Evolutionary conservation across 352 stramenopile species (phyloP).

Genomic region (Thraustochytrium striatum): DNA sequence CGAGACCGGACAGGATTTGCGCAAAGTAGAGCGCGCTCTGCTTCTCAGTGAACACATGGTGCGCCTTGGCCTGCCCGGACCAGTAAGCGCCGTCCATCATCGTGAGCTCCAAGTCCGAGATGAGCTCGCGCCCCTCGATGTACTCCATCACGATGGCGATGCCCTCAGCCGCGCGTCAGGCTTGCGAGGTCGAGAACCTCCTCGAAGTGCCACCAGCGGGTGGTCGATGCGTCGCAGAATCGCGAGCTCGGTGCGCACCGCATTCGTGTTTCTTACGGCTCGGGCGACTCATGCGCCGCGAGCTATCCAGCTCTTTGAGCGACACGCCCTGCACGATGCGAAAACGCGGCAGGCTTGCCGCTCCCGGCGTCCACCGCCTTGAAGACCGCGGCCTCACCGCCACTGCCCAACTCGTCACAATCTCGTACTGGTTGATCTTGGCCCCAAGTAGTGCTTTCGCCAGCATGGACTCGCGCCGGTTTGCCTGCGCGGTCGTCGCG

Average conservation of each 20-base stretch:
- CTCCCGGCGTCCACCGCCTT: too few species aligned
- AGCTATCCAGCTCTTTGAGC: too few species aligned
- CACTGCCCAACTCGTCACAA: too few species aligned
- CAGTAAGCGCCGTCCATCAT: slow-evolving; percentile 7
- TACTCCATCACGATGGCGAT: slow-evolving; percentile 28
- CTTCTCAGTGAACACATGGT: not conserved
- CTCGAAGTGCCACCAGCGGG: not conserved
- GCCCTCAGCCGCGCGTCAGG: not conserved
- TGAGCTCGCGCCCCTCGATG: not conserved
- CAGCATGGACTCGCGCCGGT: too few species aligned
- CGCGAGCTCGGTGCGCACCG: slow-evolving; percentile 8
- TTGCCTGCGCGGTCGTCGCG: too few species aligned
- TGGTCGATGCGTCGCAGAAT: slow-evolving; percentile 7
- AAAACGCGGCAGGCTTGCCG: too few species aligned
- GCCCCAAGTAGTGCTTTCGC: too few species aligned
- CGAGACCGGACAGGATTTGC: slow-evolving; percentile 13
- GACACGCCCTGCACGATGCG: too few species aligned
- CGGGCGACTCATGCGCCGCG: too few species aligned
- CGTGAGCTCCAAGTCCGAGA: slow-evolving; percentile 2
- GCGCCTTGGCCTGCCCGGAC: not conserved
- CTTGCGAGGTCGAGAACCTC: slow-evolving; percentile 4
- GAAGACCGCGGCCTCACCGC: too few species aligned
- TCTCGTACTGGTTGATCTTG: too few species aligned
- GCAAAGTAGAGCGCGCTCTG: not conserved
- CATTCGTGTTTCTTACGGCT: too few species aligned